These are phyloP conservation scores for Cryptosporidium sp. DNA, from an alignment of 169 alveolate genomes.

Conservation along the genomic window DNA sequence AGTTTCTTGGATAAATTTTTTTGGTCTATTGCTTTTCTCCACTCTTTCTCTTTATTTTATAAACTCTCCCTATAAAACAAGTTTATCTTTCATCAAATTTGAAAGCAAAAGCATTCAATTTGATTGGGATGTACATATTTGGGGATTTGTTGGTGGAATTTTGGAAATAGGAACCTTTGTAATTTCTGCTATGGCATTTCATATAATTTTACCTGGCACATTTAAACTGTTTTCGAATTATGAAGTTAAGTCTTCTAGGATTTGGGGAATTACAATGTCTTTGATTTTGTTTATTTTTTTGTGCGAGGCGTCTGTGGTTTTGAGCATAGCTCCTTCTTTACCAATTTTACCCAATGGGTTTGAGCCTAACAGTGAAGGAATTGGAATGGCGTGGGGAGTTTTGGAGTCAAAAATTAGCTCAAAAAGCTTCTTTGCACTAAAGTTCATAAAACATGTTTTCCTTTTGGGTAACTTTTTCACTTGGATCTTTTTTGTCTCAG, in stretches of 20 bases:
- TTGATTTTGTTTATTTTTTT: slow-evolving; percentile 18
- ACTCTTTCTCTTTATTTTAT: background rate
- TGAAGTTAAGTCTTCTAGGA: slow-evolving; percentile 26
- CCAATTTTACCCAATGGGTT: slow-evolving; percentile 46
- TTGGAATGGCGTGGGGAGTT: slow-evolving; percentile 21
- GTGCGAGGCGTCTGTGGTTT: background rate
- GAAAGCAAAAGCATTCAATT: background rate
- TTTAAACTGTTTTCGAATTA: background rate
- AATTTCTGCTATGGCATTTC: slow-evolving; percentile 28
- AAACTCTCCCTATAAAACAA: background rate
- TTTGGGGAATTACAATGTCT: slow-evolving; percentile 37
- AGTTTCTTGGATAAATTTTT: slow-evolving; percentile 51
- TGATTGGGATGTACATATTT: slow-evolving; percentile 63
- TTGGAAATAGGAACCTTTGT: slow-evolving; percentile 50
- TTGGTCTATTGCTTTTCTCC: slow-evolving; percentile 31
- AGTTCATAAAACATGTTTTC: background rate
- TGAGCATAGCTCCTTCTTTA: slow-evolving; percentile 29
- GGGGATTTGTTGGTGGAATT: slow-evolving; percentile 40
- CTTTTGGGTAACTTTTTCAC: slow-evolving; percentile 35
- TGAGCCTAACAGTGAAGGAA: slow-evolving; percentile 53
- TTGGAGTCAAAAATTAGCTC: slow-evolving; percentile 3
- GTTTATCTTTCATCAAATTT: background rate
- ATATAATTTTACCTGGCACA: slow-evolving; percentile 24
- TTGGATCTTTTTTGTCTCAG: slow-evolving; percentile 24
- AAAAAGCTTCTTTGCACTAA: background rate